Percentiles rank a stretch among this genome's conserved stretches.
phyloP scores from a whole-genome alignment of 2,329 filamentous ascomycete genomes.

The Neocatenulostroma microsporum region DNA sequence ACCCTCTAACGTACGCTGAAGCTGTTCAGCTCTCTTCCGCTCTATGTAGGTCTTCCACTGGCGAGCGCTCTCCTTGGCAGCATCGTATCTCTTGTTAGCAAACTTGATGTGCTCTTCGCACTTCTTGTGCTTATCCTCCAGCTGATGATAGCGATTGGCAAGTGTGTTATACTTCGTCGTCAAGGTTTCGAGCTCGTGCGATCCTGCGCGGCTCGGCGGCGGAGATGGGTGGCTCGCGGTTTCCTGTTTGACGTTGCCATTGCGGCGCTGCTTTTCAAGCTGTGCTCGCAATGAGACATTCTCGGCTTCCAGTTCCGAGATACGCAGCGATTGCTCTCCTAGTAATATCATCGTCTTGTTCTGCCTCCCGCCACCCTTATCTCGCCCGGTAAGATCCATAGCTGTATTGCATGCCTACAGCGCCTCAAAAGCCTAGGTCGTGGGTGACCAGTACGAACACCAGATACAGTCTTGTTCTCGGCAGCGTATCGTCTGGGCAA shows the following conservation, averaged over 20 bases:
- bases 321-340: conserved; percentile 5
- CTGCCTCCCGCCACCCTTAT: too few species aligned
- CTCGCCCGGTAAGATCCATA: too few species aligned
- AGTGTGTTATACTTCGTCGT: conserved; percentile 27
- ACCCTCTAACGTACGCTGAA: not conserved
- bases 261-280: too few species aligned
- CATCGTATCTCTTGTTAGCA: conserved; percentile 17
- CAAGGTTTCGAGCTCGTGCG: conserved; percentile 23
- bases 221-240: too few species aligned
- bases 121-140: conserved; percentile 20
- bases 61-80: conserved; percentile 34
- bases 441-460: too few species aligned
- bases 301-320: conserved; percentile 18
- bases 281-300: conserved; percentile 17
- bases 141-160: conserved; percentile 11
- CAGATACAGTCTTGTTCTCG: too few species aligned
- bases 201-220: too few species aligned
- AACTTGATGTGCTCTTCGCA: conserved; percentile 25
- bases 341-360: conserved; percentile 2
- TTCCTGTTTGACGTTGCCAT: too few species aligned
- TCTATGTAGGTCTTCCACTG: conserved; percentile 22
- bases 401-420: too few species aligned
- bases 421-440: too few species aligned
- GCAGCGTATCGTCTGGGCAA: too few species aligned
- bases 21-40: not conserved